These are phyloP conservation scores for Exophiala lecanii-corni DNA, from an alignment of 2,329 filamentous ascomycete species.

Conservation along the genomic window DNA sequence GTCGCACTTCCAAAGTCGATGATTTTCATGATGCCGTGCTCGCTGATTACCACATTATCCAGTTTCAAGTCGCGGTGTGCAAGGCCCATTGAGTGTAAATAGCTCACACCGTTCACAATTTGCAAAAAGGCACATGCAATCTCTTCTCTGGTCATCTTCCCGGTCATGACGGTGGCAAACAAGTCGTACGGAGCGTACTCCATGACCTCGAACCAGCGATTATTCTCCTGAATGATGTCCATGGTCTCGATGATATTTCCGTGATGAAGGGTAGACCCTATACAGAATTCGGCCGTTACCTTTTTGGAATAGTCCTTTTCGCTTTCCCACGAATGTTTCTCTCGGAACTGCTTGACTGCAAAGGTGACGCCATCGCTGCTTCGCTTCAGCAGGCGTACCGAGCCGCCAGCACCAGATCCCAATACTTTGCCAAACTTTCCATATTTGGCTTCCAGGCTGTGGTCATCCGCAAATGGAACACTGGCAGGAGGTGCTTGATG, in stretches of 20 bases:
- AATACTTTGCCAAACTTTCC: conserved; percentile 93
- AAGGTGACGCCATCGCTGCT: conserved; percentile 90
- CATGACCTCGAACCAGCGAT: conserved; percentile 97
- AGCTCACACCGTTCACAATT: conserved; percentile 89
- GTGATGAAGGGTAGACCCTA: conserved; percentile 93
- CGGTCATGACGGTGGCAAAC: conserved; percentile 98
- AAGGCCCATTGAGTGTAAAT: conserved; percentile 89
- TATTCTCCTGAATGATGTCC: conserved; percentile 91
- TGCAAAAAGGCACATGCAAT: conserved; percentile 88
- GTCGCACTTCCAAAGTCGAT: conserved; percentile 98
- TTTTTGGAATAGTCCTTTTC: conserved; percentile 98
- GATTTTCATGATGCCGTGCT: conserved; percentile 96
- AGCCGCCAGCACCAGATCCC: conserved; percentile 89
- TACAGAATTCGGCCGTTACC: conserved; percentile 95
- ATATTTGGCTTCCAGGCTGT: conserved; percentile 84
- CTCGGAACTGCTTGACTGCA: conserved; percentile 93
- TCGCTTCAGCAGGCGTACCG: conserved; percentile 88
- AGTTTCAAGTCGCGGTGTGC: conserved; percentile 93
- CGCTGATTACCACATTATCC: conserved; percentile 96
- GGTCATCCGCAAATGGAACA: conserved; percentile 90
- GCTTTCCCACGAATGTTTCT: conserved; percentile 86
- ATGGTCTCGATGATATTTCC: conserved; percentile 98
- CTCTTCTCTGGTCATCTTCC: conserved; percentile 90
- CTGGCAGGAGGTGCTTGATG: conserved; percentile 48
- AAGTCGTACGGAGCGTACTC: conserved; percentile 95